A percentile compares a stretch with the other conserved stretches of the same genome.
Conservation (phyloP, 768 basidiomycete genomes). For the Pisolithus tinctorius region DNA sequence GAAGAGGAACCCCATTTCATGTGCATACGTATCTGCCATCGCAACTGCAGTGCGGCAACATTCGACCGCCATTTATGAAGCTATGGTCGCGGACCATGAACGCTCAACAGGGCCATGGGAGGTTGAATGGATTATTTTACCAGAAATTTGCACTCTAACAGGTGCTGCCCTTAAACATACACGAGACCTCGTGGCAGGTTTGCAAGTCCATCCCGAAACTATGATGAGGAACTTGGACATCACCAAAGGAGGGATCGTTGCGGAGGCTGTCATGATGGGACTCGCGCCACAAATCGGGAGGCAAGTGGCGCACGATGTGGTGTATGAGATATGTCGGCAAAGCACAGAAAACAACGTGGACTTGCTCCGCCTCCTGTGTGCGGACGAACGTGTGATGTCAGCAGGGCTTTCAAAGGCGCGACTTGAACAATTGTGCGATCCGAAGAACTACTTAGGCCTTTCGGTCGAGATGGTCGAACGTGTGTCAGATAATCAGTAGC, state of each 20-base stretch:
- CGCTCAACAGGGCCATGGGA: constrained; percentile 45
- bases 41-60: constrained; percentile 35
- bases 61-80: constrained; percentile 34
- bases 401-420: constrained; percentile 20
- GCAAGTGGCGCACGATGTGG: constrained; percentile 38
- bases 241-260: constrained; percentile 35
- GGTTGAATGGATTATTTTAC: constrained; percentile 44
- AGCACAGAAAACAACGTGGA: constrained; percentile 20
- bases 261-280: constrained; percentile 44
- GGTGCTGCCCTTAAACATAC: constrained; percentile 35
- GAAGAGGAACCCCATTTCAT: constrained; percentile 42
- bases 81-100: constrained; percentile 44
- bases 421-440: constrained; percentile 31
- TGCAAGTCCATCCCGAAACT: constrained; percentile 34
- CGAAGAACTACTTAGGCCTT: constrained; percentile 33
- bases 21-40: constrained; percentile 40
- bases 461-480: constrained; percentile 25
- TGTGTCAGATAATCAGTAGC: constrained; percentile 1
- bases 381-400: constrained; percentile 20
- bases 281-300: constrained; percentile 37
- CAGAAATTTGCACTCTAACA: constrained; percentile 38
- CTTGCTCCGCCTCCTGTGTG: constrained; percentile 28
- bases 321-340: constrained; percentile 36
- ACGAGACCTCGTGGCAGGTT: constrained; percentile 27
- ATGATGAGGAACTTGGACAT: constrained; percentile 36